Conservation (phyloP, 2,329 filamentous ascomycete genomes). For the Scytalidium lignicola region DNA sequence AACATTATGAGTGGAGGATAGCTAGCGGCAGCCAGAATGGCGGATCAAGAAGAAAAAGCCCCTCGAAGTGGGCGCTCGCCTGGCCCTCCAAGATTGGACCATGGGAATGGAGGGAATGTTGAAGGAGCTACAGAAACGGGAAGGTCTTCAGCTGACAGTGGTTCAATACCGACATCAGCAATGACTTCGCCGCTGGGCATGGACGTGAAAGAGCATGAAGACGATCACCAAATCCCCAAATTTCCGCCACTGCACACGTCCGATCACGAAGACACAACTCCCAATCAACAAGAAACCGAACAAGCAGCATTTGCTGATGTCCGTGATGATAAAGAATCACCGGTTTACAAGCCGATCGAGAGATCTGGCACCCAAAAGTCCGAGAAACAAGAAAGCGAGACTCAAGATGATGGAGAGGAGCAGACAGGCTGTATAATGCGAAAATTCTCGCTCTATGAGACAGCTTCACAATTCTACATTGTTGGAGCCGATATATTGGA, state of each 20-base stretch:
- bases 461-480: slow-evolving; percentile 86
- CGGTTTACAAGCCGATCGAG: slow-evolving; percentile 52
- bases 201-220: slow-evolving; percentile 18
- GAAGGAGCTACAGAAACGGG: slow-evolving; percentile 18
- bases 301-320: slow-evolving; percentile 32
- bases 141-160: slow-evolving; percentile 15
- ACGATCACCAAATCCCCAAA: slow-evolving; percentile 20
- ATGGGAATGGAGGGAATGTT: slow-evolving; percentile 13
- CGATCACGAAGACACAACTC: slow-evolving; percentile 8
- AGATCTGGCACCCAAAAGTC: slow-evolving; percentile 44
- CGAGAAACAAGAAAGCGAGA: slow-evolving; percentile 24
- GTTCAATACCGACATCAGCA: slow-evolving; percentile 24
- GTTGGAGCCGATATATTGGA: slow-evolving; percentile 90
- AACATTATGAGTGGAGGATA: background rate
- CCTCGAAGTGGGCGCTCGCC: slow-evolving; percentile 20
- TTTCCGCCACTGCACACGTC: slow-evolving; percentile 21
- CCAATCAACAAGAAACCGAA: slow-evolving; percentile 12
- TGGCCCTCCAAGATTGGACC: background rate
- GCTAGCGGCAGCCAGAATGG: slow-evolving; percentile 18
- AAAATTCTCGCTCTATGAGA: slow-evolving; percentile 97
- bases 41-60: slow-evolving; percentile 21
- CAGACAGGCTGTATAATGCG: slow-evolving; percentile 66
- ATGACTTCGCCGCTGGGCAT: slow-evolving; percentile 26
- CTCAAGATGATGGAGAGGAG: slow-evolving; percentile 29
- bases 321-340: slow-evolving; percentile 50